These are phyloP conservation scores for Aspergillus flavus DNA, from an alignment of 2,329 filamentous ascomycete species.

Conservation along the genomic window DNA sequence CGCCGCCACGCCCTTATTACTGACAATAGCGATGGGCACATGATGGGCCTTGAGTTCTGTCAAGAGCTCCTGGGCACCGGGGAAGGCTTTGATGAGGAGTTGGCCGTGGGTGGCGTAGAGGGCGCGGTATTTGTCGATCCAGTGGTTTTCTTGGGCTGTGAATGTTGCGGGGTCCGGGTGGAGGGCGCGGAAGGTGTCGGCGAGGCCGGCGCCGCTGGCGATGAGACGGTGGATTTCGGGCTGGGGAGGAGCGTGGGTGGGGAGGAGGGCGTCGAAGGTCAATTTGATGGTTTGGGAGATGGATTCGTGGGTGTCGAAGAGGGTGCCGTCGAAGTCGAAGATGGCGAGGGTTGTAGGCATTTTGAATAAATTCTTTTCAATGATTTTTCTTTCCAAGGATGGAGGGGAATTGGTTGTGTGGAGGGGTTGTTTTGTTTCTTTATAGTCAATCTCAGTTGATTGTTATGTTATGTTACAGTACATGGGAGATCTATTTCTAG, in stretches of 20 bases:
- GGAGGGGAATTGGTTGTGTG: too few relatives aligned
- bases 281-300: slow-evolving; percentile 11
- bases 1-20: slow-evolving; percentile 26
- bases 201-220: slow-evolving; percentile 13
- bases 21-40: slow-evolving; percentile 26
- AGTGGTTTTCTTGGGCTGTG: slow-evolving; percentile 16
- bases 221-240: slow-evolving; percentile 11
- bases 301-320: slow-evolving; percentile 21
- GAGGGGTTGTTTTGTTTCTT: too few relatives aligned
- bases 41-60: slow-evolving; percentile 9
- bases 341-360: slow-evolving; percentile 13
- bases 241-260: slow-evolving; percentile 1
- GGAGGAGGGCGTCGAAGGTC: slow-evolving; percentile 17
- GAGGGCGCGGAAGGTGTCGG: slow-evolving; percentile 13
- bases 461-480: too few relatives aligned
- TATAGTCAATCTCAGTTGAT: too few relatives aligned
- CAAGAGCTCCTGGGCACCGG: slow-evolving; percentile 20
- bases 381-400: too few relatives aligned
- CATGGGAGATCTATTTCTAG: too few relatives aligned
- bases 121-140: slow-evolving; percentile 24
- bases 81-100: slow-evolving; percentile 22
- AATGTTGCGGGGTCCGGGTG: slow-evolving; percentile 10
- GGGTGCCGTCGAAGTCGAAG: slow-evolving; percentile 23
- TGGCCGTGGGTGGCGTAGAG: slow-evolving; percentile 26
- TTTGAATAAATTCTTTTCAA: too few relatives aligned